phyloP scores from a whole-genome alignment of 352 stramenopile species.

The Phytophthora ramorum region DNA sequence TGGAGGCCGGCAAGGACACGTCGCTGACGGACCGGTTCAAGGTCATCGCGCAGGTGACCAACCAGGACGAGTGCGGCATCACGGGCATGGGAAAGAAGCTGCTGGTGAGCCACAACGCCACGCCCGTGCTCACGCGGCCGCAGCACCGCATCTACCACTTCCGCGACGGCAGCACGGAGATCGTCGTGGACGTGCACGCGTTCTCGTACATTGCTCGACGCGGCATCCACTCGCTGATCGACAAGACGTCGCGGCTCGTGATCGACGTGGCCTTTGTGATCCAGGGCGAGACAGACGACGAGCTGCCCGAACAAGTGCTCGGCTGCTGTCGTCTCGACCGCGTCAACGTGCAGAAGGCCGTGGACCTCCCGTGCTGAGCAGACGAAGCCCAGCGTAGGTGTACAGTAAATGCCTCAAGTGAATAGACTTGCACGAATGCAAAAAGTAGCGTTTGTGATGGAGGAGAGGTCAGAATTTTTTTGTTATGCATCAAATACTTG shows the following conservation, averaged over 20 bases:
- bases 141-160: slow-evolving; percentile 89
- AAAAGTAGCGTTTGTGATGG: slow-evolving; percentile 8
- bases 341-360: slow-evolving; percentile 71
- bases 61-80: slow-evolving; percentile 84
- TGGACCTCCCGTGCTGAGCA: slow-evolving; percentile 49
- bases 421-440: slow-evolving; percentile 3
- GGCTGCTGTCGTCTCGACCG: slow-evolving; percentile 84
- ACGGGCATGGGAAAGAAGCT: slow-evolving; percentile 82
- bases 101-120: slow-evolving; percentile 81
- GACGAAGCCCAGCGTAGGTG: slow-evolving; percentile 5
- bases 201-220: slow-evolving; percentile 87
- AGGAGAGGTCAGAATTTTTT: slow-evolving; percentile 84
- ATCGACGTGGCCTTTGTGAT: slow-evolving; percentile 91
- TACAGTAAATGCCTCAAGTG: slow-evolving; percentile 17
- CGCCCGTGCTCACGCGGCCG: slow-evolving; percentile 81
- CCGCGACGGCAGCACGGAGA: slow-evolving; percentile 64
- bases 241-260: slow-evolving; percentile 81
- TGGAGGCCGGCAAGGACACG: slow-evolving; percentile 67
- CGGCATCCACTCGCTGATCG: slow-evolving; percentile 78
- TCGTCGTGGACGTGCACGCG: slow-evolving; percentile 83
- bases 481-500: slow-evolving; percentile 81
- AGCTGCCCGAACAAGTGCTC: slow-evolving; percentile 87
- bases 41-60: slow-evolving; percentile 86
- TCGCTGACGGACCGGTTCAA: slow-evolving; percentile 86
- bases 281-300: slow-evolving; percentile 87